Base-by-base conservation (phyloP, 208 protist genomes). In the Wallacemonas collosoma region DNA sequence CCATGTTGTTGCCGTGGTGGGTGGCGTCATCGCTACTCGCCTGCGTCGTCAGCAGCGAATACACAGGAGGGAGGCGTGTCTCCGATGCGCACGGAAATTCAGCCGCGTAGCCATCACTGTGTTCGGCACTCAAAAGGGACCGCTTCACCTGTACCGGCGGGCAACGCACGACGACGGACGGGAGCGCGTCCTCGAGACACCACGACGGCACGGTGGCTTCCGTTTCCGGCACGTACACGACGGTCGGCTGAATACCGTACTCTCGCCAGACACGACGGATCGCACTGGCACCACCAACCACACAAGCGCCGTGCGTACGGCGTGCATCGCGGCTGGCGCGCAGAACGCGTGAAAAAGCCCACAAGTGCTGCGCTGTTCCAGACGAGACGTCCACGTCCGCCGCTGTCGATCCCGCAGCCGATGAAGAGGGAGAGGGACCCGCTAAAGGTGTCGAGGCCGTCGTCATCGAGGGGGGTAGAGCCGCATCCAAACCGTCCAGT, bases 141-240 rank as follows among this genome's bases (percentile, higher is more conserved):
- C 75, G 77, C 71, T 86, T 83, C 41, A 93, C 81, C 40, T 83
- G 83, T 44, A 91, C 87, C 6, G 89, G 86, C 11, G 87, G 72
- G 76, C 81, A 88, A 36, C 89, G 85, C 50, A 96, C 87, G 3
- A 96, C 67, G 67, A 83, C 82, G 1, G 87, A 82, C 4, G 91
- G 86, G 54, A 94, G 82, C 38, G 79, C 79, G 14, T 70, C 81
- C 63, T 88, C 75, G 7, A 89, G 70, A 60, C 87, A 93, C 89
- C 89, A 94, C 17, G 58, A n/a, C 40, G 87, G 83, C 73, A 94
- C 77, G 14, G 35, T 48, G 9, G 79, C 51, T 61, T 83, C 81
- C 6, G 76, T 86, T 53, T 83, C 71, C 26, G 91, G 91, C 64
- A 94, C 86, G 70, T 90, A 96, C 44, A 96, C 91, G 7, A 94